These are phyloP conservation scores for Begonia loranthoides DNA, from an alignment of 306 rosid species.

Conservation along the genomic window DNA sequence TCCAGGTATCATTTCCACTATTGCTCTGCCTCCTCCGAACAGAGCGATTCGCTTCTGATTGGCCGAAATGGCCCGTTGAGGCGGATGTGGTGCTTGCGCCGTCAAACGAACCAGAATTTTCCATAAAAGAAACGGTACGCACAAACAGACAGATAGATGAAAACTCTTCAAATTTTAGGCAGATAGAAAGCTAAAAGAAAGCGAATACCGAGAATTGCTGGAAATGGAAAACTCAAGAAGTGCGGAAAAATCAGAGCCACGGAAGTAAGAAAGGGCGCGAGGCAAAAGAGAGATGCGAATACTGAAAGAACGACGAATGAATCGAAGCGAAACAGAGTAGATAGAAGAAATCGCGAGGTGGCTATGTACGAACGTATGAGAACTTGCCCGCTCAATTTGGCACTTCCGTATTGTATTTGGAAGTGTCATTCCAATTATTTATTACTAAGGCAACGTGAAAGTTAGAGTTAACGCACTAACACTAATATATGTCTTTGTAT, in stretches of 20 bases:
- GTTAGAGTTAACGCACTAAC: no score
- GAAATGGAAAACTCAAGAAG: no score
- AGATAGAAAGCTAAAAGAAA: neutral
- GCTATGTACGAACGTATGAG: neutral
- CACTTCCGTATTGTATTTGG: no score
- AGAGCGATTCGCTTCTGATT: constrained; percentile 29
- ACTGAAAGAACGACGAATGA: neutral
- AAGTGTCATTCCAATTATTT: no score
- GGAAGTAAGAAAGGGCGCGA: no score
- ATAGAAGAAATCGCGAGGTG: neutral
- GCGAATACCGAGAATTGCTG: no score
- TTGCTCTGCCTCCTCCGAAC: constrained; percentile 34
- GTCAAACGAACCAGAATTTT: constrained; percentile 31
- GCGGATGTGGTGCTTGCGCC: constrained; percentile 9
- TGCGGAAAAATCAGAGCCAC: no score
- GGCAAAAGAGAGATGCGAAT: neutral
- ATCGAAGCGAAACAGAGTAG: neutral
- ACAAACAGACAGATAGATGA: neutral
- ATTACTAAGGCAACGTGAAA: no score
- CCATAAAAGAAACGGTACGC: constrained; percentile 26
- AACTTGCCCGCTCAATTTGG: no score
- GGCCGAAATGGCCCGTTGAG: constrained; percentile 8
- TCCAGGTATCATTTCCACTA: constrained; percentile 15
- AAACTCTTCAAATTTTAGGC: neutral
- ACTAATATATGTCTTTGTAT: no score